Base-by-base conservation (phyloP, 23 red algal genomes). In the Pyropia haitanensis region DNA sequence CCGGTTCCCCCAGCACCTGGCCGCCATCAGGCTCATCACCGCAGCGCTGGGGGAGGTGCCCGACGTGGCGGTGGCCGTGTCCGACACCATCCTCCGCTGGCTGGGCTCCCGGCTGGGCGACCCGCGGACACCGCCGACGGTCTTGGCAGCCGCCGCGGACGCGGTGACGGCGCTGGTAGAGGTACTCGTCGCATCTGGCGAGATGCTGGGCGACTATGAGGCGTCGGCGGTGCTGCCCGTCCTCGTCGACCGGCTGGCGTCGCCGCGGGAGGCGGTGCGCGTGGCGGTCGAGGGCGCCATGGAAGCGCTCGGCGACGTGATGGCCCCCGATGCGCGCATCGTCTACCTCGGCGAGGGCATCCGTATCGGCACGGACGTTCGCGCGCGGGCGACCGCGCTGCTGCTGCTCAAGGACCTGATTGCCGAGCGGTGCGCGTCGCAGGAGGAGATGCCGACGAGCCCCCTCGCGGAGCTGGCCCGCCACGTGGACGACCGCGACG, bases 1-100 rank as follows among this genome's bases (percentile, higher is more conserved):
- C 26, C 46, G 81, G 18, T 87, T 87, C 53, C 69, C 58, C 61
- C 70, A 76, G 68, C 81, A 87, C 63, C 60, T 87, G 6, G 81
- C 75, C 16, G 81, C 81, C 33, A 60, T 87, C 65, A 64, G 76
- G 29, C 33, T 76, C 34, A 64, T 87, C 2, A 60, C 70, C 9
- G 48, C 57, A 14, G 61, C 74, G 14, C 53, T 87, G 15, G 70
- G 75, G 25, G 64, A 29, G 28, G 58, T 76, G 48, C 81, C 81
- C 28, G 81, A 87, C 32, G 60, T 53, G 26, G 39, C 76, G 8
- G 51, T 57, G 2, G 70, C 58, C 16, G 68, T 61, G 3, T 51
- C 71, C 14, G 81, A 87, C 63, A 66, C 76, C n/a, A 56, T 87
- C 14, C 61, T 87, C 19, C 70, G 81, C 22, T 87, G 81, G 81